Evolutionary conservation across 176 grass and related monocot genomes (phyloP), one percentile per base, ranked within the genome.

Genomic region (Elaeis guineensis): DNA sequence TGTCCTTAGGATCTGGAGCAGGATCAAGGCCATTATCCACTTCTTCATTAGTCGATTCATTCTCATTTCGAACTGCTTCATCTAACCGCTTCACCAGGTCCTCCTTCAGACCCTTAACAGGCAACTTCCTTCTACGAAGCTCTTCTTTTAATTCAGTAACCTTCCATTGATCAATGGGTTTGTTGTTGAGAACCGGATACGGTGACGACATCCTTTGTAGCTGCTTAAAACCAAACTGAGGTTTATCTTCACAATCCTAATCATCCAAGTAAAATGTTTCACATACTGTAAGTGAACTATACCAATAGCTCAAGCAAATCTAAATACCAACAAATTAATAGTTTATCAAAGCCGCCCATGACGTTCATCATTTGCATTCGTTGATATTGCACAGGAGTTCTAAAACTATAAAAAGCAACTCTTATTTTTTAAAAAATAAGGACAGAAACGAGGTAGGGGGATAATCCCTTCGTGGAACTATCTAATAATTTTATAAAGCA

Each of bases 91-190:
- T 81, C 59, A 95, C 74, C 76, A 95, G 63, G 50, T 86, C 86
- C 69, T 95, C 82, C 75, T 89, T 95, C 70, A 89, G 74, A 35
- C 82, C 90, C 29, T 35, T 83, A 25, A 89, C 18, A 57, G 79
- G 51, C 9, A 95, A 66, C 49, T 65, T 81, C 44, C 90, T 89
- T 74, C 65, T 80, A 50, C 61, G 61, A 19, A 95, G 77, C 59
- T 95, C 90, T 24, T 89, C 86, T 77, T 86, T 83, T 66, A 95
- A 72, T 49, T 95, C 86, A 14, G 80, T 74, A 12, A 89, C 79
- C 55, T 70, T 81, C 90, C 90, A 95, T 79, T 89, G 82, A 74
- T 95, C 82, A 78, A 95, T 89, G 67, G 90, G 64, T 20, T 68
- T 79, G 44, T 71, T 62, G 28, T 95, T 83, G 21, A 86, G 59